Evolutionary conservation across 2,329 filamentous ascomycete genomes (phyloP).

Genomic region (Alternaria panax): DNA sequence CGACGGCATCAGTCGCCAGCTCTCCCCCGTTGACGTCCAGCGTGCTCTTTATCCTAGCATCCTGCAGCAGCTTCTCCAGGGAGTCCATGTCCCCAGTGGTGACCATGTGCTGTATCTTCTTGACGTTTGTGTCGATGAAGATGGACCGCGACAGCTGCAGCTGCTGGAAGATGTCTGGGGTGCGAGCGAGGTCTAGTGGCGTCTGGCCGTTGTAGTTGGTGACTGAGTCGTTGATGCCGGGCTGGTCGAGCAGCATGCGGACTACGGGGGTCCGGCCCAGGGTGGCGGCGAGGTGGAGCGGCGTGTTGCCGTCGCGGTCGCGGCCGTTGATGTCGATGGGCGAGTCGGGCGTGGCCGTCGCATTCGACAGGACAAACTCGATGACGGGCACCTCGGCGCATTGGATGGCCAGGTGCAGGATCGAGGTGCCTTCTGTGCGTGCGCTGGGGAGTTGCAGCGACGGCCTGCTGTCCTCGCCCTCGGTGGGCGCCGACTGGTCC

Average conservation of each 20-base stretch:
- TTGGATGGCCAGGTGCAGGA: slow-evolving; percentile 92
- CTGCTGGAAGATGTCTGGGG: slow-evolving; percentile 93
- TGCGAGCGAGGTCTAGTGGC: slow-evolving; percentile 86
- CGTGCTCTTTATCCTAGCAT: slow-evolving; percentile 82
- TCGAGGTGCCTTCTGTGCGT: slow-evolving; percentile 79
- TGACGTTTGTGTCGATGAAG: slow-evolving; percentile 86
- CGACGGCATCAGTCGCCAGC: slow-evolving; percentile 79
- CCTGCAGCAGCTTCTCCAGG: slow-evolving; percentile 81
- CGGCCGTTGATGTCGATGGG: slow-evolving; percentile 84
- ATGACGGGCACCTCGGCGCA: slow-evolving; percentile 92
- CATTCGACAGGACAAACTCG: slow-evolving; percentile 85
- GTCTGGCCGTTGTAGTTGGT: slow-evolving; percentile 85
- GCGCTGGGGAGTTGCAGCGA: slow-evolving; percentile 50
- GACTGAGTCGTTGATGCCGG: slow-evolving; percentile 85
- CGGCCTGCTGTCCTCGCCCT: slow-evolving; percentile 64
- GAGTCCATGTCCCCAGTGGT: slow-evolving; percentile 75
- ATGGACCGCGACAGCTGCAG: slow-evolving; percentile 88
- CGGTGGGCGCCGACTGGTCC: slow-evolving; percentile 60
- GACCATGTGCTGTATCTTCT: slow-evolving; percentile 83
- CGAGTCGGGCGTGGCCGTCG: slow-evolving; percentile 60
- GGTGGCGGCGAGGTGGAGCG: slow-evolving; percentile 84
- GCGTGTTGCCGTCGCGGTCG: slow-evolving; percentile 93
- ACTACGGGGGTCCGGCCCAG: slow-evolving; percentile 84
- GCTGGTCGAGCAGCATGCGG: slow-evolving; percentile 80
- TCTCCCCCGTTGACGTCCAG: slow-evolving; percentile 93